A percentile compares a stretch with the other conserved stretches of the same genome.
These are phyloP conservation scores for Acacia concinna DNA, from an alignment of 331 rosid genomes.

Conservation along the genomic window DNA sequence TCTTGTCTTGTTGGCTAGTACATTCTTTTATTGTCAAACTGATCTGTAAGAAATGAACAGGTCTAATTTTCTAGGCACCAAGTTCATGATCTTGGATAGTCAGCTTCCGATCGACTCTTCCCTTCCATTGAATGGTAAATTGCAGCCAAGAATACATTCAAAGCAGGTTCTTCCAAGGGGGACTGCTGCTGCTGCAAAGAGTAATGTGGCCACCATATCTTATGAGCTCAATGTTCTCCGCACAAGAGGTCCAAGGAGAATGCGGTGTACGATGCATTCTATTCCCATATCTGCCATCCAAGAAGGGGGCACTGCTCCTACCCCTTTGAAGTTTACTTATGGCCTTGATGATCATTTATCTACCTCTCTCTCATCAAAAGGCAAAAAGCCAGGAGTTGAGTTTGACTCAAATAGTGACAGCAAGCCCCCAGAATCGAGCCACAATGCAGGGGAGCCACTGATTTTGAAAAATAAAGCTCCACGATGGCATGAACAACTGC, in stretches of 20 bases:
- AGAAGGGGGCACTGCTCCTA: constrained; percentile 78
- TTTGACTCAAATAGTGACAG: constrained; percentile 35
- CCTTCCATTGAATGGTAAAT: constrained; percentile 47
- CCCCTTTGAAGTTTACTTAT: constrained; percentile 61
- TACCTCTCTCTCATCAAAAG: constrained; percentile 32
- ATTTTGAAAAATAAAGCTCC: constrained; percentile 79
- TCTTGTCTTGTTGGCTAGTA: neutral
- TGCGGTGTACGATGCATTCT: constrained; percentile 74
- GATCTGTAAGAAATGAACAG: constrained; percentile 46
- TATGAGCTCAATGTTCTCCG: constrained; percentile 85
- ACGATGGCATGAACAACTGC: constrained; percentile 90
- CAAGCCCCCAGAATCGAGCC: constrained; percentile 32
- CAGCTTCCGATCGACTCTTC: constrained; percentile 55
- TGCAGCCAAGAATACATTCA: constrained; percentile 47
- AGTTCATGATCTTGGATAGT: constrained; percentile 63
- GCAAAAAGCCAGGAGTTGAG: constrained; percentile 44
- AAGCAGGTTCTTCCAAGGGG: constrained; percentile 63
- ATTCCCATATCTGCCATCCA: constrained; percentile 72
- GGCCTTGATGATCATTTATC: constrained; percentile 34
- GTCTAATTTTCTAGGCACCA: constrained; percentile 84
- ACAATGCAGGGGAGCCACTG: constrained; percentile 43
- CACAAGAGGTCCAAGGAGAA: constrained; percentile 89
- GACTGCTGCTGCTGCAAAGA: constrained; percentile 46
- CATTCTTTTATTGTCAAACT: constrained; percentile 18
- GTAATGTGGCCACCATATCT: constrained; percentile 56